These are phyloP conservation scores for Biscogniauxia marginata DNA, from an alignment of 2,329 filamentous ascomycete species.

Conservation along the genomic window DNA sequence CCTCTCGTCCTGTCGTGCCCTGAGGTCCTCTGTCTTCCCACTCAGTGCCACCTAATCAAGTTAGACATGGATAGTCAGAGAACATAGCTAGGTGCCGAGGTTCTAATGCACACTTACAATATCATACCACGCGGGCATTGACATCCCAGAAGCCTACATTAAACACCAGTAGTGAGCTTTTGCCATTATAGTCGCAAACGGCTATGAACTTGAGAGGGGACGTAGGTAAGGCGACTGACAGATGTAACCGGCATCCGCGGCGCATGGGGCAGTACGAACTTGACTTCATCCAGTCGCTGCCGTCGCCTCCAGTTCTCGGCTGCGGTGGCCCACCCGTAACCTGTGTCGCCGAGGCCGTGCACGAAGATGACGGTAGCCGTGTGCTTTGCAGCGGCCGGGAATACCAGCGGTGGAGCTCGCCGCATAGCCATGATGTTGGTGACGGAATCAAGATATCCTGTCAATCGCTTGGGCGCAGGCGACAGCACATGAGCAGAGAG, in stretches of 20 bases:
- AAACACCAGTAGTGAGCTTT: constrained; percentile 2
- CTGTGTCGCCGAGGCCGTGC: constrained; percentile 86
- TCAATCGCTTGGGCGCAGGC: background rate
- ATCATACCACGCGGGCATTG: constrained; percentile 88
- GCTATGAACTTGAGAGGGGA: background rate
- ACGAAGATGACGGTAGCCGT: constrained; percentile 94
- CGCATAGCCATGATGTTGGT: constrained; percentile 24
- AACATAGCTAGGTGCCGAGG: too few relatives aligned
- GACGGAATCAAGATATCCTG: constrained; percentile 1
- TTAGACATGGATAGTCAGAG: constrained; percentile 3
- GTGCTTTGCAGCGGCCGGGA: constrained; percentile 51
- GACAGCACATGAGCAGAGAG: constrained; percentile 1
- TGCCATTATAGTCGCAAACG: background rate
- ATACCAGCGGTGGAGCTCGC: constrained; percentile 29
- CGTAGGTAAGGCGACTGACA: constrained; percentile 43
- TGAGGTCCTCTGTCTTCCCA: constrained; percentile 30
- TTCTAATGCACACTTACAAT: too few relatives aligned
- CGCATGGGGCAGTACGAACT: constrained; percentile 92
- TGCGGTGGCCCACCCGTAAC: constrained; percentile 74
- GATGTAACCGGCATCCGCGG: constrained; percentile 83
- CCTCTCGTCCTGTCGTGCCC: constrained; percentile 53
- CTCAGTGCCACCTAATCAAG: constrained; percentile 24
- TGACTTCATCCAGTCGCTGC: constrained; percentile 80
- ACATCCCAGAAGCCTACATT: constrained; percentile 67
- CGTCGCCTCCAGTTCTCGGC: constrained; percentile 85